phyloP scores from a whole-genome alignment of 2,329 filamentous ascomycete species.

The Beauveria sp. region DNA sequence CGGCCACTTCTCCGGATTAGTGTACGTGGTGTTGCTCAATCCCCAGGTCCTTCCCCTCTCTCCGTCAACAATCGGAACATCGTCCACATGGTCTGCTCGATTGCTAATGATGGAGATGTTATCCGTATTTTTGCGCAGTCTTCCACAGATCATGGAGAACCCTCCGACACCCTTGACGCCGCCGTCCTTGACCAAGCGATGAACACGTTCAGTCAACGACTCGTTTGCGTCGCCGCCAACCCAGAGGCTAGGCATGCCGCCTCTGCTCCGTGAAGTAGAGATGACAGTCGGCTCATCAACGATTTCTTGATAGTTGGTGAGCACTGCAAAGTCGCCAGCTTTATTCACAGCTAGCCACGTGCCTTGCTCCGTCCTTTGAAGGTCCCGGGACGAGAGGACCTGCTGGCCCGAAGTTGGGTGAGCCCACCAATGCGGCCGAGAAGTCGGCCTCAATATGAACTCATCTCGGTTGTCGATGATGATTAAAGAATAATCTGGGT shows the following conservation, averaged over 20 bases:
- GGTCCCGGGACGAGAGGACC: conserved; percentile 54
- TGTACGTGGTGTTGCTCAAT: conserved; percentile 55
- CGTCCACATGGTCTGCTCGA: conserved; percentile 41
- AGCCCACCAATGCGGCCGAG: conserved; percentile 57
- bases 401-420: conserved; percentile 33
- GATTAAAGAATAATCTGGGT: conserved; percentile 68
- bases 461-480: conserved; percentile 74
- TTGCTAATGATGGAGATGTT: conserved; percentile 57
- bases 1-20: conserved; percentile 48
- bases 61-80: conserved; percentile 52
- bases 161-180: conserved; percentile 55
- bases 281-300: conserved; percentile 36
- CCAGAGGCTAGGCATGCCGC: conserved; percentile 58
- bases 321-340: conserved; percentile 51
- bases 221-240: conserved; percentile 42
- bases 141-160: conserved; percentile 60
- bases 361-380: conserved; percentile 53
- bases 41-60: conserved; percentile 46
- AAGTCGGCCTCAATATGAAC: conserved; percentile 57
- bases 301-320: conserved; percentile 60
- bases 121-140: conserved; percentile 41
- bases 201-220: conserved; percentile 42
- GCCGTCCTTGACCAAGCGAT: conserved; percentile 42
- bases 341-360: conserved; percentile 60
- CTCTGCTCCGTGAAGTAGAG: conserved; percentile 41